phyloP scores from a whole-genome alignment of 2,329 filamentous ascomycete genomes.

The Talaromyces sp. region DNA sequence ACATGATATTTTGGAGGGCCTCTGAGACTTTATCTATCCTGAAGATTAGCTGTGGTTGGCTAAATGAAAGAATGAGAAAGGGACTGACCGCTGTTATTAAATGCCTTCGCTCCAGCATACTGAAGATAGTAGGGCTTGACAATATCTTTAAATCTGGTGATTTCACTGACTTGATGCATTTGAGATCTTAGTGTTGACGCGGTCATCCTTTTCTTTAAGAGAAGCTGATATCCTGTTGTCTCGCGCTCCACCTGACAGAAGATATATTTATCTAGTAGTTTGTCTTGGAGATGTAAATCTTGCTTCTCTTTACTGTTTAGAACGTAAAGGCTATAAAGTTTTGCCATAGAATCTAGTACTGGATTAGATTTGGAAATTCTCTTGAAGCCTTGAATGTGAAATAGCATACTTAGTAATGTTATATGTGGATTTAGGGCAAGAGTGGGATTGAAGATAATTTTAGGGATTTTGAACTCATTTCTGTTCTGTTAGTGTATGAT shows the following conservation, averaged over 20 bases:
- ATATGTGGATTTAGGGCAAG: conserved; percentile 28
- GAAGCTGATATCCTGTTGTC: conserved; percentile 20
- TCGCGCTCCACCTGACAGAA: conserved; percentile 23
- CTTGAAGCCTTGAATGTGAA: conserved; percentile 27
- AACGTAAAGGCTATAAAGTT: conserved; percentile 31
- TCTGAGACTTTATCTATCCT: conserved; percentile 15
- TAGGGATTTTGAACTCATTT: conserved; percentile 15
- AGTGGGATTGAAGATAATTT: conserved; percentile 28
- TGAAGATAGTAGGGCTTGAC: conserved; percentile 29
- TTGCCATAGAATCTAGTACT: conserved; percentile 25
- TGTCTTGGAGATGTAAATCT: conserved; percentile 23
- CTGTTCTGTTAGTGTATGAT: neutral
- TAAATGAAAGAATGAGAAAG: neutral
- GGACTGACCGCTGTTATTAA: conserved; percentile 33
- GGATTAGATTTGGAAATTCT: conserved; percentile 15
- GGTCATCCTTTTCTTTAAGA: conserved; percentile 20
- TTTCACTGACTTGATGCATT: conserved; percentile 25
- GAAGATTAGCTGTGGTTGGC: neutral
- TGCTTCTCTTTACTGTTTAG: conserved; percentile 25
- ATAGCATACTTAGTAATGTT: conserved; percentile 25
- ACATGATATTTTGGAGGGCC: conserved; percentile 18
- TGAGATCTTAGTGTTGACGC: conserved; percentile 19
- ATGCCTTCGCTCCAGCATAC: conserved; percentile 31
- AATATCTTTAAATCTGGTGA: conserved; percentile 28
- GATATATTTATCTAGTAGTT: conserved; percentile 25